A percentile compares a stretch with the other conserved stretches of the same genome.
Evolutionary conservation across 495 filamentous ascomycete genomes (phyloP).

Genomic region (Terfezia boudieri): DNA sequence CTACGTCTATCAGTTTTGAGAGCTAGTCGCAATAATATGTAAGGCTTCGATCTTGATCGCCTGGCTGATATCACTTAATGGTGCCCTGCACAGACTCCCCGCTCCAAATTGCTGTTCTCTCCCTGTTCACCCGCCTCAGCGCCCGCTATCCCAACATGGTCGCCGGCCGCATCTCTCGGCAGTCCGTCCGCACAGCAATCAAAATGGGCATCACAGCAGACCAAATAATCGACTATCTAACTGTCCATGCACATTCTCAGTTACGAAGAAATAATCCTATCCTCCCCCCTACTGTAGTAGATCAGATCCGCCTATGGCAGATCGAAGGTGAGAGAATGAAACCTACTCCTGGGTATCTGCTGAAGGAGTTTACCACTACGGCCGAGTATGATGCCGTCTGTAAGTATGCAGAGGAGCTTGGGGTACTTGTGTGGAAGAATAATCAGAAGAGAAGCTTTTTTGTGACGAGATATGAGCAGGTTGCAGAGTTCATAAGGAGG

Average conservation of each 20-base stretch:
- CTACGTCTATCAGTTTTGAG: no score
- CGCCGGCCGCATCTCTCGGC: conserved; percentile 65
- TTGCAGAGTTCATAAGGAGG: conserved; percentile 54
- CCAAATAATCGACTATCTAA: conserved; percentile 78
- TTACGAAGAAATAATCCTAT: conserved; percentile 52
- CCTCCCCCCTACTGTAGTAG: conserved; percentile 82
- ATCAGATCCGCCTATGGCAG: conserved; percentile 95
- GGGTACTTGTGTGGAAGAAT: conserved; percentile 74
- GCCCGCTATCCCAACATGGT: conserved; percentile 84
- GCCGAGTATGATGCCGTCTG: conserved; percentile 56
- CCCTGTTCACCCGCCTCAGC: conserved; percentile 63
- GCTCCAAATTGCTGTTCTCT: conserved; percentile 81
- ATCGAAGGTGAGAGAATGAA: conserved; percentile 86
- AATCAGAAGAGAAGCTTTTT: conserved; percentile 64
- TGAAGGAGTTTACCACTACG: conserved; percentile 60
- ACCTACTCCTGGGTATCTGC: conserved; percentile 57
- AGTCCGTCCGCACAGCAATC: conserved; percentile 68
- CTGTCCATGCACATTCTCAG: conserved; percentile 77
- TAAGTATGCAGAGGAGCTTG: conserved; percentile 71
- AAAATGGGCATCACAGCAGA: conserved; percentile 77
- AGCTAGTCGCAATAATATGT: no score
- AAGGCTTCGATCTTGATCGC: no score
- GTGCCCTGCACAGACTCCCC: conserved; percentile 29
- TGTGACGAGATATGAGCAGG: conserved; percentile 63
- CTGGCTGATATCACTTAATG: no score